Base-by-base conservation (phyloP, 2,329 filamentous ascomycete genomes). In the Colletotrichum plurivorum region DNA sequence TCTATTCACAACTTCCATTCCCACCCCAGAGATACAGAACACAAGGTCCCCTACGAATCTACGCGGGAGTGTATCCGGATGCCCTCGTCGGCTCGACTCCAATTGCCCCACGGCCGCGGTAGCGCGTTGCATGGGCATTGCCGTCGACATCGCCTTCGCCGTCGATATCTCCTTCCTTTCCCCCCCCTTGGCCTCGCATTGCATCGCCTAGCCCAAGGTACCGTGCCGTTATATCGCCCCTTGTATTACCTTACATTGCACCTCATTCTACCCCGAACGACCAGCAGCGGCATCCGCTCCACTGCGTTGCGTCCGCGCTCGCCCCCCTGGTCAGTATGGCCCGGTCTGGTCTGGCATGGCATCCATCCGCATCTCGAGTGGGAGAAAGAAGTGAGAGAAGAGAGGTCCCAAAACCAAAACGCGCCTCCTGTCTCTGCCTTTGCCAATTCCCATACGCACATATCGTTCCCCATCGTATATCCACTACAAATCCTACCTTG, bases 401-500 rank as follows among this genome's bases (percentile, higher is more conserved):
- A 64, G 22, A 48, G 53, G 20, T 64, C 27, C 61, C 61, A 64
- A 49, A 58, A 64, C 61, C 61, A 64, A 49, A 58, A 64, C 52
- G 41, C 61, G 61, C 54, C 52, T 64, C 61, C 61, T 51, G 61
- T 64, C 61, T 49, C 52, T 58, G 43, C 64, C 61, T 46, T 54
- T 27, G 59, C 59, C 63, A 55, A 43, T 46, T 70, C 52, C 54
- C 75, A 73, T 76, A 73, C 73, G 75, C 78, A 63, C 43, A 56
- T 41, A 67, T 62, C 59, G 46, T 16, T 46, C 77, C 75, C 76
- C 73, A 73, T 78, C 67, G 68, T 71, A 74, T 76, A 77, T 71
- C 78, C 78, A 79, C 77, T 76, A 72, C 70, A 73, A 73, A 77
- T 79, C 77, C 76, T 74, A 77, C 78, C 75, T 63, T 73, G 72